Evolutionary conservation across 495 filamentous ascomycete genomes (phyloP), one percentile per base, ranked within the genome.

Genomic region (Hamigera avellanea): DNA sequence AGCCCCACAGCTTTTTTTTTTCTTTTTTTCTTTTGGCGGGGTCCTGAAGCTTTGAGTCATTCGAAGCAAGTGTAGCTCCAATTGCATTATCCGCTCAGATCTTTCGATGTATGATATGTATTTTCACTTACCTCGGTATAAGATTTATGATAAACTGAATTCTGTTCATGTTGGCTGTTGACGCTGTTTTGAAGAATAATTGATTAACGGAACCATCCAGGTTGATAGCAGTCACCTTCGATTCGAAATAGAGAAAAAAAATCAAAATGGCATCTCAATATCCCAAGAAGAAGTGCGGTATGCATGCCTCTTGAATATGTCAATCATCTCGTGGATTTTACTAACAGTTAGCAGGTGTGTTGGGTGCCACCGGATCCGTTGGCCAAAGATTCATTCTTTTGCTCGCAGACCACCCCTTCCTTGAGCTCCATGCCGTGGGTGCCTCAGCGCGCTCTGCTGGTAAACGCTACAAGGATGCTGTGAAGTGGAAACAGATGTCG

Each of bases 381-480:
- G 86, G 85, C 35, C 84, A 89, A 59, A 74, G 84, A 42, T 91
- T 91, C 50, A 86, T 88, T 50, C 71, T 91, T 0, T 69, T 91
- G 16, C 77, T 91, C 40, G 77, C 81, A 27, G 70, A 79, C 25
- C 86, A 93, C 56, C 83, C 85, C 2, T 72, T 77, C 56, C 74
- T 91, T 43, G 69, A 72, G 26, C 73, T 91, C 18, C 76, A 83
- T 28, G 80, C 81, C 37, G 67, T 93, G 21, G 85, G 85, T 42
- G 85, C 85, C 37, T 89, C 84, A 10, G 68, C 76, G 28, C 71
- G 81, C 25, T 88, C 83, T 3, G 80, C 78, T 2, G 82, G 83
- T 41, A 87, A 88, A 66, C 78, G 73, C 53, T 91, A 89, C 66
- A 76, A 75, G 56, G 80, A 86, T 62, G 84, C 84, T 19, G 81